Conservation (phyloP, 1,284 basidiomycete genomes). For the Gymnopus androsaceus region DNA sequence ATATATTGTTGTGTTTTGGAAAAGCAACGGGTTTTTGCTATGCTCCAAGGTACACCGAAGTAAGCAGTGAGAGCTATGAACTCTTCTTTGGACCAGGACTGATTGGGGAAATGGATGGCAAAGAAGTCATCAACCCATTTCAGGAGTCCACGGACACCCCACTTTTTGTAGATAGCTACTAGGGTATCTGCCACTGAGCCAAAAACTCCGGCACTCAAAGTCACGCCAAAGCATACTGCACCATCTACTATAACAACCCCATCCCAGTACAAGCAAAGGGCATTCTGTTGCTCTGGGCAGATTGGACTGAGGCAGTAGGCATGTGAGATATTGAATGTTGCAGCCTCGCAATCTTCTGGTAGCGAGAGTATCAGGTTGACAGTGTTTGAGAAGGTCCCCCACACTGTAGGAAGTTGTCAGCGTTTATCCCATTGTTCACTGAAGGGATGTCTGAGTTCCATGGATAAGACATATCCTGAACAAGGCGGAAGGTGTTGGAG, state of each 20-base stretch:
- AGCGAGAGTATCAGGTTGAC: conserved; percentile 24
- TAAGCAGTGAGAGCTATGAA: conserved; percentile 30
- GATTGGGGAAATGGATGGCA: conserved; percentile 28
- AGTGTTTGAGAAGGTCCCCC: conserved; percentile 35
- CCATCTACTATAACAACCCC: conserved; percentile 7
- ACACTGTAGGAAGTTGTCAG: conserved; percentile 36
- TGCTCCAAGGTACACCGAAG: conserved; percentile 37
- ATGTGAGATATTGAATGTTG: conserved; percentile 39
- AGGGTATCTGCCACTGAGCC: conserved; percentile 39
- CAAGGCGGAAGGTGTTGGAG: conserved; percentile 25
- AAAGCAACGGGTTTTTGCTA: conserved; percentile 25
- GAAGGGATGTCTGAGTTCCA: conserved; percentile 26
- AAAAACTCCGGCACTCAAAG: conserved; percentile 39
- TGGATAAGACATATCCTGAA: conserved; percentile 41
- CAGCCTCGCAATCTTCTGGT: conserved; percentile 31
- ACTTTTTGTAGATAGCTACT: conserved; percentile 30
- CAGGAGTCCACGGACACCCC: conserved; percentile 24
- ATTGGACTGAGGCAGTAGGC: conserved; percentile 40
- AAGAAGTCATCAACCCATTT: conserved; percentile 49
- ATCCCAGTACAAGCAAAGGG: conserved; percentile 12
- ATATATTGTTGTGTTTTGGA: conserved; percentile 30
- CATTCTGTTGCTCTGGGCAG: conserved; percentile 19
- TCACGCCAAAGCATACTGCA: conserved; percentile 31
- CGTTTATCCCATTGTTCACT: conserved; percentile 30
- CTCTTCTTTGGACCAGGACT: conserved; percentile 29